Base-by-base conservation (phyloP, 2,329 filamentous ascomycete species). In the Colletotrichum falcatum region DNA sequence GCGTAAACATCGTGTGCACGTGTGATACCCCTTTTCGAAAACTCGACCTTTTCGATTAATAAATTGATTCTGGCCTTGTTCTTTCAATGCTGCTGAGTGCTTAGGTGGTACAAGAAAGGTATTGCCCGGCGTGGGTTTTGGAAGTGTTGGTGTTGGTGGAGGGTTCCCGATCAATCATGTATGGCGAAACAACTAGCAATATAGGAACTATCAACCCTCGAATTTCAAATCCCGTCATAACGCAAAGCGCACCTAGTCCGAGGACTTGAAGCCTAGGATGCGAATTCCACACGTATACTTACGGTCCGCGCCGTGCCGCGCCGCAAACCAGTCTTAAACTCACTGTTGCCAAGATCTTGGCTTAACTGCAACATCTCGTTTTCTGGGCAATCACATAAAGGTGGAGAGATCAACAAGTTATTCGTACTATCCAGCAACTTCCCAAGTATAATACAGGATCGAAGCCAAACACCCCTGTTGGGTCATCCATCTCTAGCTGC, bases 1-100 rank as follows among this genome's bases (percentile, higher is more conserved):
- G 72, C 11, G 66, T 71, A 48, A 46, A 49, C 66, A 73, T 73
- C 12, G 14, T 44, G n/a, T 56, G n/a, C n/a, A 56, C 7, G 7
- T 56, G 53, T 54, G 53, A 30, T 55, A n/a, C 30, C 20, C 20
- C 30, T 18, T 16, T 9, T 26, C 26, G 9, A 14, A 30, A 30
- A 28, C 26, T 11, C 48, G 16, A 18, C 16, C 12, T 30, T 30
- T 28, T 51, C 16, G 14, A 51, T 30, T 4, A 18, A 9, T 7
- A 7, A 16, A 3, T n/a, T 35, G 33, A 16, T 16, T 1, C 16
- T 12, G 12, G 18, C n/a, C n/a, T 20, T 37, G 12, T 16, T 33
- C 23, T 55, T 9, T 35, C 11, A 3, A n/a, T 37, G 20, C 20
- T 8, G 30, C 30, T 6, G 11, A 55, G 30, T 37, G 20, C 20